Evolutionary conservation across 768 basidiomycete genomes (phyloP).

Genomic region (Collybia sp.): DNA sequence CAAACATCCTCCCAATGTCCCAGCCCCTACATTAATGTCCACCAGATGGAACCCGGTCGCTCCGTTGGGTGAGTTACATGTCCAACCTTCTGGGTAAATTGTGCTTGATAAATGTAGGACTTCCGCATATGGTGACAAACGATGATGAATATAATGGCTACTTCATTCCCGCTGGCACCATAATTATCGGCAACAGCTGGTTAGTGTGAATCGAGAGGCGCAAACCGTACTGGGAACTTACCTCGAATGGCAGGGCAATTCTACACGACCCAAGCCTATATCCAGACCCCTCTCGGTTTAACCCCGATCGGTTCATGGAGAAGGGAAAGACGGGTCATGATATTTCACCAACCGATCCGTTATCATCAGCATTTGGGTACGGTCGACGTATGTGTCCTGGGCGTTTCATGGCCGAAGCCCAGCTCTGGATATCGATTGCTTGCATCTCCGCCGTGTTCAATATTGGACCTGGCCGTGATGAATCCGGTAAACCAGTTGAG

Average conservation of each 20-base stretch:
- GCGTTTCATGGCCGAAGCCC: slow-evolving; percentile 36
- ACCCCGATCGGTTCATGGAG: slow-evolving; percentile 30
- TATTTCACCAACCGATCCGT: slow-evolving; percentile 25
- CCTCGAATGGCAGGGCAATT: slow-evolving; percentile 33
- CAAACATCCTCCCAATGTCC: neutral
- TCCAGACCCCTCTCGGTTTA: slow-evolving; percentile 42
- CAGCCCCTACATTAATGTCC: neutral
- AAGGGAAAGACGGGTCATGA: slow-evolving; percentile 13
- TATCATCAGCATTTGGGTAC: slow-evolving; percentile 36
- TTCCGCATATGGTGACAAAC: slow-evolving; percentile 32
- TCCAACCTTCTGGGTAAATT: neutral
- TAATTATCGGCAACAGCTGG: slow-evolving; percentile 39
- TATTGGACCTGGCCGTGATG: slow-evolving; percentile 31
- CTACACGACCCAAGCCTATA: slow-evolving; percentile 42
- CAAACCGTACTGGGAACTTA: neutral
- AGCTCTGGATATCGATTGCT: slow-evolving; percentile 41
- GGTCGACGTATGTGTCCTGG: slow-evolving; percentile 46
- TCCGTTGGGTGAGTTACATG: slow-evolving; percentile 17
- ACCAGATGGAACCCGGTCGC: slow-evolving; percentile 26
- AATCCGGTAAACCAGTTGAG: slow-evolving; percentile 23
- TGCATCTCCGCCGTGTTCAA: slow-evolving; percentile 37
- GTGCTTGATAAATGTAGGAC: slow-evolving; percentile 12
- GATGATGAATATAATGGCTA: slow-evolving; percentile 40
- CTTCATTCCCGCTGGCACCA: slow-evolving; percentile 39
- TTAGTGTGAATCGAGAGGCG: slow-evolving; percentile 9